A percentile compares a stretch with the other conserved stretches of the same genome.
phyloP scores from a whole-genome alignment of 2,329 filamentous ascomycete species.

The Trichophyton rubrum region DNA sequence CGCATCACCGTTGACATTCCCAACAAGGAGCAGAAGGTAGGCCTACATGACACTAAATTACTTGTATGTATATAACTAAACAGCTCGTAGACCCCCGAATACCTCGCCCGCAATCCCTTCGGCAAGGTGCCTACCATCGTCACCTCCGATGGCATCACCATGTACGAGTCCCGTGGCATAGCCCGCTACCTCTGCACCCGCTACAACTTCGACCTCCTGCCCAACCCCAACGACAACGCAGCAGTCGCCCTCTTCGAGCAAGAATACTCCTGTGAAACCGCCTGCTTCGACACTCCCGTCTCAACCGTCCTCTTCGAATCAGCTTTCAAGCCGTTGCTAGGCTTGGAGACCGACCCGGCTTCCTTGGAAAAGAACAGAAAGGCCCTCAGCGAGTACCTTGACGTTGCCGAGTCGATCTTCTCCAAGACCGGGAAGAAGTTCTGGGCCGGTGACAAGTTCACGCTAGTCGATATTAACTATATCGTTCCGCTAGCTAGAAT shows the following conservation, averaged over 20 bases:
- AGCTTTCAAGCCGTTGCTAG: slow-evolving; percentile 35
- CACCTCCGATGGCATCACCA: slow-evolving; percentile 32
- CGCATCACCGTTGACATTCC: slow-evolving; percentile 28
- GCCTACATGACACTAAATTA: slow-evolving; percentile 1
- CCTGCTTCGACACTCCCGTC: slow-evolving; percentile 36
- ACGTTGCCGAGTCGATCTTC: slow-evolving; percentile 18
- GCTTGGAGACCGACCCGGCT: slow-evolving; percentile 31
- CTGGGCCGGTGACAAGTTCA: slow-evolving; percentile 36
- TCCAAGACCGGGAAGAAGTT: slow-evolving; percentile 24
- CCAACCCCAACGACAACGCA: slow-evolving; percentile 28
- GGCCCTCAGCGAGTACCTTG: slow-evolving; percentile 33
- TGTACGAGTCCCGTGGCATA: slow-evolving; percentile 39
- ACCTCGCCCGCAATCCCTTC: slow-evolving; percentile 26
- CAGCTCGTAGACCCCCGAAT: slow-evolving; percentile 16
- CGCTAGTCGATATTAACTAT: slow-evolving; percentile 38
- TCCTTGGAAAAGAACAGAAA: slow-evolving; percentile 28
- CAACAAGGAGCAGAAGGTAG: slow-evolving; percentile 34
- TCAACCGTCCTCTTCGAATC: slow-evolving; percentile 36
- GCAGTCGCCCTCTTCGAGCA: slow-evolving; percentile 35
- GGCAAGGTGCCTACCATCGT: slow-evolving; percentile 32
- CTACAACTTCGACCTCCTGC: slow-evolving; percentile 36
- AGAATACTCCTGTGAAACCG: slow-evolving; percentile 30
- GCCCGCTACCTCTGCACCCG: slow-evolving; percentile 37
- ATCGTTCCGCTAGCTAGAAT: slow-evolving; percentile 35
- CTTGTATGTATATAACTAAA: neutral